Evolutionary conservation across 2,329 filamentous ascomycete genomes (phyloP).

Genomic region (Aspergillus oerlinghausenensis): DNA sequence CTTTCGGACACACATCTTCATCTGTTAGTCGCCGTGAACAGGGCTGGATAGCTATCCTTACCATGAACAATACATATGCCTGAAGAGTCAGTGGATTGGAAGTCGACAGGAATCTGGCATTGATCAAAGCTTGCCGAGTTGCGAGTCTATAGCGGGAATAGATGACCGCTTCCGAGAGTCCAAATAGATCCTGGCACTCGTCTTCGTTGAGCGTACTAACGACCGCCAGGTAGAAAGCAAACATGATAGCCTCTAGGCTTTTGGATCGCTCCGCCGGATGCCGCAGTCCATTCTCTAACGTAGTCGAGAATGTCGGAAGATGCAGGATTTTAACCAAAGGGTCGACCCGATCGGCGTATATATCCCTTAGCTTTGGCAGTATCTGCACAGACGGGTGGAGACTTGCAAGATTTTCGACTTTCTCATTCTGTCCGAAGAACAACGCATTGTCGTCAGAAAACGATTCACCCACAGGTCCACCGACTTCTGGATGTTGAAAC

Average conservation of each 20-base stretch:
- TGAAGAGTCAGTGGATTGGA: slow-evolving; percentile 39
- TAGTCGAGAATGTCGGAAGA: slow-evolving; percentile 57
- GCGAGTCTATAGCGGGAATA: slow-evolving; percentile 37
- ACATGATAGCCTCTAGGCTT: slow-evolving; percentile 36
- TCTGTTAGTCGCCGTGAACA: not conserved
- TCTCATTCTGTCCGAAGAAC: not conserved
- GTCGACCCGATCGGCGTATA: slow-evolving; percentile 17
- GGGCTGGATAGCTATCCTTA: slow-evolving; percentile 23
- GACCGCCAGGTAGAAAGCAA: slow-evolving; percentile 63
- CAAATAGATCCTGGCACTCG: slow-evolving; percentile 46
- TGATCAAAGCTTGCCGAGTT: slow-evolving; percentile 41
- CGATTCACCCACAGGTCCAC: slow-evolving; percentile 54
- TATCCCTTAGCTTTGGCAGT: slow-evolving; percentile 16
- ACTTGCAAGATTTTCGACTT: not conserved
- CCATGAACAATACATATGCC: slow-evolving; percentile 51
- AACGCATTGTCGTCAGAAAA: slow-evolving; percentile 52
- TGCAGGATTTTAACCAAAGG: slow-evolving; percentile 63
- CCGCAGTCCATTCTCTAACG: slow-evolving; percentile 56
- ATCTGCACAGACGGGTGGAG: slow-evolving; percentile 15
- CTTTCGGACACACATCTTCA: not conserved
- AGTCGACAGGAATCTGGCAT: slow-evolving; percentile 37
- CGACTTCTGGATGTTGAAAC: slow-evolving; percentile 18
- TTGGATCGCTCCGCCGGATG: slow-evolving; percentile 46
- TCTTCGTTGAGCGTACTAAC: slow-evolving; percentile 51
- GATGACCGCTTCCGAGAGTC: slow-evolving; percentile 21